Evolutionary conservation across 1,284 basidiomycete species (phyloP).

Genomic region (Ganoderma multipileum): DNA sequence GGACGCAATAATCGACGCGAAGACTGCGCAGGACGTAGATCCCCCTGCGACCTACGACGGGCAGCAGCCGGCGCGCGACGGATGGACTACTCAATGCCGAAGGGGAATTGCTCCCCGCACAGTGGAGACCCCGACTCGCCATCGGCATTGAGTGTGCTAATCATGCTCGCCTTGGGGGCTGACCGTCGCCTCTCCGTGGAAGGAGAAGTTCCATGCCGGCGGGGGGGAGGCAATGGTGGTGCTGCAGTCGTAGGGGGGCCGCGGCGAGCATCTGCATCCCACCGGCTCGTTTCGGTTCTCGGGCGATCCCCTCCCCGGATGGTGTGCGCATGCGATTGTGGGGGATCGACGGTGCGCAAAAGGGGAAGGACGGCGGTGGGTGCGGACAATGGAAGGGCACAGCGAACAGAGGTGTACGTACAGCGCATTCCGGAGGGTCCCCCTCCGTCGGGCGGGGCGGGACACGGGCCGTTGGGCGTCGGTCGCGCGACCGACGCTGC

Average conservation of each 20-base stretch:
- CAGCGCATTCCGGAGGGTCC: not conserved
- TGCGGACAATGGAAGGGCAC: not conserved
- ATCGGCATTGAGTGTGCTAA: conserved; percentile 19
- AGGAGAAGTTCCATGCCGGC: conserved; percentile 18
- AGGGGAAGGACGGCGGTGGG: conserved; percentile 6
- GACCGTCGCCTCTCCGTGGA: conserved; percentile 23
- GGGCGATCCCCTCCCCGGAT: conserved; percentile 24
- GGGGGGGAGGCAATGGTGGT: conserved; percentile 15
- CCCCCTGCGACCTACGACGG: conserved; percentile 6
- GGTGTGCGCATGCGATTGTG: conserved; percentile 17
- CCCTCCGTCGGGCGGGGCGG: not conserved
- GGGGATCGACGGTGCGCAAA: conserved; percentile 28
- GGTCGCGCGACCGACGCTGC: not conserved
- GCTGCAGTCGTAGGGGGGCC: conserved; percentile 11
- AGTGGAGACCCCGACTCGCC: conserved; percentile 1
- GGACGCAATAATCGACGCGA: not conserved
- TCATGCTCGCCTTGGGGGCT: conserved; percentile 27
- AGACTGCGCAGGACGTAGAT: conserved; percentile 13
- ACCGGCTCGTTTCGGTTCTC: conserved; percentile 16
- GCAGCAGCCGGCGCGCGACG: conserved; percentile 10
- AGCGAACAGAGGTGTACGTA: conserved; percentile 6
- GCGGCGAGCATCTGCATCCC: conserved; percentile 9
- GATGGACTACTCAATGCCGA: conserved; percentile 8
- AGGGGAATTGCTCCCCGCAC: conserved; percentile 9
- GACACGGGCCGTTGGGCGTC: not conserved